Percentiles rank a stretch among this genome's conserved stretches.
Evolutionary conservation across 352 stramenopile genomes (phyloP).

Genomic region (Pythium dissotocum): DNA sequence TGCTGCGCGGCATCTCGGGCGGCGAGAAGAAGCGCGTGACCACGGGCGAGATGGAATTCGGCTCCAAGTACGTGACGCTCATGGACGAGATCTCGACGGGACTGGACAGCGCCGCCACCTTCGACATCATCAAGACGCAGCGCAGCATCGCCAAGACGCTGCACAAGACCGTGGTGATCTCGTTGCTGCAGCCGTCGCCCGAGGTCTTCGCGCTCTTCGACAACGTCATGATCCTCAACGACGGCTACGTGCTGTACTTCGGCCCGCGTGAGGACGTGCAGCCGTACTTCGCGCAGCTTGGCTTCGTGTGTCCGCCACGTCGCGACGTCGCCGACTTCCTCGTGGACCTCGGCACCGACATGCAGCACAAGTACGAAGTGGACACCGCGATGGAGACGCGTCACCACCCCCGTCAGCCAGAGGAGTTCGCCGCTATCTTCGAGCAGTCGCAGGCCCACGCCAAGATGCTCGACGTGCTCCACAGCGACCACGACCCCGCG

Average conservation of each 20-base stretch:
- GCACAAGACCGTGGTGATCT: conserved; percentile 33
- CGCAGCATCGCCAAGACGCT: conserved; percentile 32
- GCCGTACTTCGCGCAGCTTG: conserved; percentile 27
- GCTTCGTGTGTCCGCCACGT: conserved; percentile 12
- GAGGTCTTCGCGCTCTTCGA: conserved; percentile 34
- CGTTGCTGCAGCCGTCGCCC: conserved; percentile 33
- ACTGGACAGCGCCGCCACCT: conserved; percentile 89
- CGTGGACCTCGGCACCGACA: no score
- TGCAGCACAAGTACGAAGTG: no score
- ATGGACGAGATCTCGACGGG: conserved; percentile 93
- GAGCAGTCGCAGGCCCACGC: no score
- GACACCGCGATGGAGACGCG: no score
- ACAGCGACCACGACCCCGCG: no score
- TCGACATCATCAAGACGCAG: conserved; percentile 82
- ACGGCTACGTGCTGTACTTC: conserved; percentile 30
- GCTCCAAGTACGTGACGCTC: conserved; percentile 62
- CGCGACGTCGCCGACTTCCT: no score
- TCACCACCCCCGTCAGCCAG: no score
- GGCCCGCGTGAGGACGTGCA: conserved; percentile 25
- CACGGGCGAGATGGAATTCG: conserved; percentile 70
- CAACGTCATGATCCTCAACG: conserved; percentile 28
- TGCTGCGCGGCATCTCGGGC: conserved; percentile 46
- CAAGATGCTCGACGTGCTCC: no score
- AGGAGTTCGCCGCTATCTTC: no score
- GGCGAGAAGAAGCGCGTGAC: conserved; percentile 52